Conservation (phyloP, 345 rosid species). For the Acer negundo region DNA sequence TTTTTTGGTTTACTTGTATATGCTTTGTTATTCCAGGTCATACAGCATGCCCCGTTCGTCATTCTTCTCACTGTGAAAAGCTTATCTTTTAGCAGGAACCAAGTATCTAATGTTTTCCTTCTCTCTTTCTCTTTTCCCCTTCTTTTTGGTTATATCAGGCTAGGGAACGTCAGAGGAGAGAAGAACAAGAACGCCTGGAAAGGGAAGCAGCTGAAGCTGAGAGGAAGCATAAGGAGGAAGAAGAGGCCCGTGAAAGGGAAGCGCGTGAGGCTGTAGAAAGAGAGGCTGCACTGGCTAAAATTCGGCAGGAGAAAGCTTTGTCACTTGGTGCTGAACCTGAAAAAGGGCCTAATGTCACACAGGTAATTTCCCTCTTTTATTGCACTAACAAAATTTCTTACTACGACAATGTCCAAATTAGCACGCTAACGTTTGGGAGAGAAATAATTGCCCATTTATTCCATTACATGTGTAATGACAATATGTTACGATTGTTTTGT, state of each 20-base stretch:
- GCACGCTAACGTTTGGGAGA: neutral
- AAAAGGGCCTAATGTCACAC: slow-evolving; percentile 86
- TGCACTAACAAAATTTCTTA: neutral
- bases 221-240: slow-evolving; percentile 83
- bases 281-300: slow-evolving; percentile 74
- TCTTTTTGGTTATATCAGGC: slow-evolving; percentile 43
- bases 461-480: neutral
- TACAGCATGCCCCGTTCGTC: neutral
- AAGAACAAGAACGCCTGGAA: slow-evolving; percentile 81
- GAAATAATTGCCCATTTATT: neutral
- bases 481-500: neutral
- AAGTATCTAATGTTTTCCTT: slow-evolving; percentile 1
- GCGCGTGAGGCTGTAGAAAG: slow-evolving; percentile 86
- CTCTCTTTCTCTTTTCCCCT: neutral
- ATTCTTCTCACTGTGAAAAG: neutral
- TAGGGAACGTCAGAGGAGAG: slow-evolving; percentile 81
- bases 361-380: slow-evolving; percentile 44
- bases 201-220: slow-evolving; percentile 96
- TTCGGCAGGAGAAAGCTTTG: slow-evolving; percentile 83
- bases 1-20: neutral
- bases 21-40: slow-evolving; percentile 2
- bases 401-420: too few species aligned
- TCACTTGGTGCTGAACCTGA: slow-evolving; percentile 91
- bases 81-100: neutral
- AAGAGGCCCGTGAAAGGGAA: slow-evolving; percentile 84